These are phyloP conservation scores for Excoecaria cochinchinensis DNA, from an alignment of 345 rosid genomes.

Conservation along the genomic window DNA sequence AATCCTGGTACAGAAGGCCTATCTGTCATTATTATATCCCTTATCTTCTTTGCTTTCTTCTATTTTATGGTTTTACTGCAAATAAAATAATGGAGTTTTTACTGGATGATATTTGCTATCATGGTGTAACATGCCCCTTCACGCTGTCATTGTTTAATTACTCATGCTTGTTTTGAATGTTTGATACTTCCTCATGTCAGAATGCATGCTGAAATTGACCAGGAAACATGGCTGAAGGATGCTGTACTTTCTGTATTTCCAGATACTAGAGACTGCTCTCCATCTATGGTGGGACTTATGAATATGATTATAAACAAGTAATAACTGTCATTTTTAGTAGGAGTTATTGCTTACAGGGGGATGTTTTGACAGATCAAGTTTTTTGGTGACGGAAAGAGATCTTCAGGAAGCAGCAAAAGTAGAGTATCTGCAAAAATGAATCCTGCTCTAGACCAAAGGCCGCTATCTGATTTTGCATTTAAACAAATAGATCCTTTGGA, in stretches of 20 bases:
- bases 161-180: conserved; percentile 24
- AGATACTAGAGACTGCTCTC: conserved; percentile 82
- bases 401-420: conserved; percentile 44
- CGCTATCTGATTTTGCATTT: conserved; percentile 47
- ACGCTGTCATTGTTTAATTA: background rate
- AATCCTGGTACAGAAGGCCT: background rate
- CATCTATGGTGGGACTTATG: conserved; percentile 65
- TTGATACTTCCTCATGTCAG: conserved; percentile 34
- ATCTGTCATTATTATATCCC: background rate
- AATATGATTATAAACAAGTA: conserved; percentile 2
- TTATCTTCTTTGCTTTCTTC: background rate
- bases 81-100: background rate
- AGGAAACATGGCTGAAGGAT: conserved; percentile 91
- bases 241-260: conserved; percentile 71
- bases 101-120: background rate
- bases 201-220: conserved; percentile 42
- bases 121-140: conserved; percentile 15
- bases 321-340: background rate
- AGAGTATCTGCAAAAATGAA: conserved; percentile 36
- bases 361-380: conserved; percentile 54
- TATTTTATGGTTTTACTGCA: conserved; percentile 7
- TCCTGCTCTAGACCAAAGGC: conserved; percentile 46
- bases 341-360: conserved; percentile 22
- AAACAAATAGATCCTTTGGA: conserved; percentile 45
- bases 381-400: conserved; percentile 60